These are phyloP conservation scores for Zymoseptoria ardabiliae DNA, from an alignment of 2,329 filamentous ascomycete genomes.

Conservation along the genomic window DNA sequence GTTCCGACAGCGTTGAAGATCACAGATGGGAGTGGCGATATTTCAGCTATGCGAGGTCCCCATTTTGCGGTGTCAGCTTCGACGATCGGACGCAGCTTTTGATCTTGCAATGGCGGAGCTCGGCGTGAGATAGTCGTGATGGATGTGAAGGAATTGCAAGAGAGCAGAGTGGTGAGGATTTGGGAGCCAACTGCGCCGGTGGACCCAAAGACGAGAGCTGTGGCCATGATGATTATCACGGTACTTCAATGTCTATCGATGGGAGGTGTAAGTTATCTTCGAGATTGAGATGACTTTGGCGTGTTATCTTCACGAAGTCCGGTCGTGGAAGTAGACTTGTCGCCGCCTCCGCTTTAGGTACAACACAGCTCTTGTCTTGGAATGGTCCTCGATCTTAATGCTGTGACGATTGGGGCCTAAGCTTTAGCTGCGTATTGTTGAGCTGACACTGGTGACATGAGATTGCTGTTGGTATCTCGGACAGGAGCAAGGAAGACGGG, in stretches of 20 bases:
- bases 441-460: not conserved
- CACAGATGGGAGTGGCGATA: conserved; percentile 9
- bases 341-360: not conserved
- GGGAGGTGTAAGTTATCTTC: not conserved
- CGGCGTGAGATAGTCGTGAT: conserved; percentile 16
- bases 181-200: conserved; percentile 18
- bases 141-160: conserved; percentile 3
- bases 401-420: not conserved
- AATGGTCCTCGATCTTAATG: not conserved
- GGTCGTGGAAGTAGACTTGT: not conserved
- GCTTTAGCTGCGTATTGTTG: not conserved
- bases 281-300: not conserved
- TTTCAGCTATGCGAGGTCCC: conserved; percentile 5
- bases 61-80: conserved; percentile 14
- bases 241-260: not conserved
- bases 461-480: not conserved
- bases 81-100: conserved; percentile 10
- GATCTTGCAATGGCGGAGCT: conserved; percentile 4
- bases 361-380: not conserved
- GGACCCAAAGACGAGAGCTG: conserved; percentile 13
- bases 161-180: conserved; percentile 12
- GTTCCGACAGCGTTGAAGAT: conserved; percentile 29
- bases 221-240: conserved; percentile 7
- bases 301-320: not conserved
- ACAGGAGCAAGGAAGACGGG: not conserved